Evolutionary conservation across 208 protist genomes (phyloP), one percentile per base, ranked within the genome.

Genomic region (Trypanosoma mega): DNA sequence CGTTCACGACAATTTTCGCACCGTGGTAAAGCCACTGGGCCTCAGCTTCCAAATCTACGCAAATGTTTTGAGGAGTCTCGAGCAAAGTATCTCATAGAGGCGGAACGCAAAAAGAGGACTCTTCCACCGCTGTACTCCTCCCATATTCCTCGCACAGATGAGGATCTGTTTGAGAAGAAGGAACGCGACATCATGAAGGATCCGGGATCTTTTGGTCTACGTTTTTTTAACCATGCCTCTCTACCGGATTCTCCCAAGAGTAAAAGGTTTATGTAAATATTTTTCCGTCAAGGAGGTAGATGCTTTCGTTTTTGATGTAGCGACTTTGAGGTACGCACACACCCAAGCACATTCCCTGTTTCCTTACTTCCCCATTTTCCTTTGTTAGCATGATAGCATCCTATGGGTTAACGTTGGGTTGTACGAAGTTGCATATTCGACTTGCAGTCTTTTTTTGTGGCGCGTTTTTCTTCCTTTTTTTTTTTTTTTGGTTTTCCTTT

Each of bases 21-120:
- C n/a, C n/a, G n/a, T n/a, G n/a, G n/a, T n/a, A 63, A 36, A 34
- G 49, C 23, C 2, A 36, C 47, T n/a, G 33, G 34, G 11, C 29
- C 34, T 2, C 53, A 55, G 29, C 68, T 89, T 24, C 82, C 80
- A 4, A 67, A 93, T 43, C 44, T 93, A 5, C 74, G 74, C 33
- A 69, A 78, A 18, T 71, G 69, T 26, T 93, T 93, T 64, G 79
- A 87, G 30, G 78, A 85, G 54, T 75, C 80, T 9, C 74, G 86
- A n/a, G 70, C 51, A 16, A 70, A 60, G 30, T 76, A 89, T 56
- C 50, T 93, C 8, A n/a, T 71, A 37, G 75, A 79, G 51, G 63
- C 77, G 43, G 70, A 88, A 57, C 30, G 61, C 34, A 76, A 82
- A 53, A 77, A 73, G 54, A 80, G 52, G 9, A 54, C 68, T 30